Base-by-base conservation (phyloP, 1,139 yeast genomes). In the Nadsonia commutata region DNA sequence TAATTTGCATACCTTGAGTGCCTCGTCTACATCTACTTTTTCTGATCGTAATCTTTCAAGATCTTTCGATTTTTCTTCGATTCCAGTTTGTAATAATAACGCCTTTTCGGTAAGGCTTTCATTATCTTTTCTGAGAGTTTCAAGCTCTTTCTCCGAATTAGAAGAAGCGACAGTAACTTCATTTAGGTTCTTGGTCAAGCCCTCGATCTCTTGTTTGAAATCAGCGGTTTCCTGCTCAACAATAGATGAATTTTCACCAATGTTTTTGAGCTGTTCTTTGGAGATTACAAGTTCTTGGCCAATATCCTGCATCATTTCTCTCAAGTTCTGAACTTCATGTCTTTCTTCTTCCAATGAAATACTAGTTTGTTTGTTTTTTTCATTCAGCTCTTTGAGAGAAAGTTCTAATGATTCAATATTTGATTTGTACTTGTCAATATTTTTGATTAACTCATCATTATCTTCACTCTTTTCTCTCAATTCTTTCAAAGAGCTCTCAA, bases 211-310 rank as follows among this genome's bases (percentile, higher is more conserved):
- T 2, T 43, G 31, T 18, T 37, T 27, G 42, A 47, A 17, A 44
- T 20, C 36, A 18, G 23, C 17, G 43, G 36, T 37, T 46, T 41
- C 42, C 8, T 37, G 33, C 17, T 37, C 36, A 16, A 38, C 18
- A 8, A 37, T n/a, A 21, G 21, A 21, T 8, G 31, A 18, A 6
- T 18, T n/a, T 22, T 22, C 16, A 2, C 22, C 5, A 20, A 33
- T 17, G 3, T 38, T 43, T 37, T 49, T 49, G 18, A 50, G 42
- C 19, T 46, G 33, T 20, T 51, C 52, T 36, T 43, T 46, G 45
- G 66, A 53, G 47, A 43, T 64, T 0, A 84, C 93, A 20, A 84
- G 65, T 42, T 83, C 93, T 53, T 80, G 74, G 1, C 95, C 95
- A 18, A 85, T 70, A 42, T 74, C 76, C 51, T 72, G 72, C 41